Base-by-base conservation (phyloP, 352 stramenopile species). In the Phytophthora macrochlamydospora region DNA sequence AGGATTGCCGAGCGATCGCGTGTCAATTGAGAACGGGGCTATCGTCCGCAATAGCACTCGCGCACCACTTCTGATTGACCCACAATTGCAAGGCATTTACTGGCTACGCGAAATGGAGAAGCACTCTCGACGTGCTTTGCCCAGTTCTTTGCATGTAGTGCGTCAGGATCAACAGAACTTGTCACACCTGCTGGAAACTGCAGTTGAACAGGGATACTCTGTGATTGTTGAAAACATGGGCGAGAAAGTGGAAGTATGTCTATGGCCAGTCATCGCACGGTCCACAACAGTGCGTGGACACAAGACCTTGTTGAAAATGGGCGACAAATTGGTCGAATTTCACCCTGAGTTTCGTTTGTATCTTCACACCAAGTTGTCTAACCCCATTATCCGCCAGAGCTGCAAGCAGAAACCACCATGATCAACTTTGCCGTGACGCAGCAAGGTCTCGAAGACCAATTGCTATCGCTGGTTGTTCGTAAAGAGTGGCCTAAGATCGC, bases 351-450 rank as follows among this genome's bases (percentile, higher is more conserved):
- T 98, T 49, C 72, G 80, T 9, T 53, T 98, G 5, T 97, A 97
- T 56, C 58, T 98, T 6, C 93, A 98, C 62, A 98, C 93, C 1
- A 98, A 97, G 58, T 76, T 98, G 0, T 95, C 87, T n/a, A 98
- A 98, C 93, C 93, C 12, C 91, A 97, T 63, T 97, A 95, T 37
- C 90, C 90, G 13, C 92, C 93, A 0, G 93, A 98, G 59, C 53
- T 98, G 5, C 92, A 97, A 61, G 92, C 92, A 9, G 91, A 98
- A 65, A 94, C 89, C 4, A 95, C 92, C 7, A 67, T 98, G 32
- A 89, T 98, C 51, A 98, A 98, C 63, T 98, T 98, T 73, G 82
- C 90, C 3, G 92, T 98, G 32, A 98, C 93, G 2, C 81, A 93
- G 31, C 72, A 85, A 54, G 93, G 92, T 1, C 73, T 98, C 12